Evolutionary conservation across 257 asterid species (phyloP).

Genomic region (Penstemon eatonii): DNA sequence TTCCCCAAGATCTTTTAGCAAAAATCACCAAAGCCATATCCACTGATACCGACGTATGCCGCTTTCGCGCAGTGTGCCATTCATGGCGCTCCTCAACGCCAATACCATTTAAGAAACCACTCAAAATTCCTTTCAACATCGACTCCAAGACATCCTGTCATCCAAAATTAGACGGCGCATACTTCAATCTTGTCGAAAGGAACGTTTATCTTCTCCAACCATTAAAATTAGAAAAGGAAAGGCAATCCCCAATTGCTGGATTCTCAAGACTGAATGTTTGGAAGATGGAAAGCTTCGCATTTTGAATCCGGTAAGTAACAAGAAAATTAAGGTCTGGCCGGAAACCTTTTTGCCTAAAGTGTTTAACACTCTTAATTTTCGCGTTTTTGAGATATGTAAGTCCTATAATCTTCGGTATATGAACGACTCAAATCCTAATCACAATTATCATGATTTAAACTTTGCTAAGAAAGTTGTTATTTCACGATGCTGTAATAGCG

Average conservation of each 20-base stretch:
- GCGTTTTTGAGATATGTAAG: slow-evolving; percentile 24
- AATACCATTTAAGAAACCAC: slow-evolving; percentile 9
- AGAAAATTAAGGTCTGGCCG: slow-evolving; percentile 11
- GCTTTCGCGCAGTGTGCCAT: slow-evolving; percentile 29
- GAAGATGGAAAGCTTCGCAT: slow-evolving; percentile 5
- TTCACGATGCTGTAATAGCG: not conserved
- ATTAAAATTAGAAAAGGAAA: not conserved
- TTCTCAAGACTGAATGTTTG: slow-evolving; percentile 12
- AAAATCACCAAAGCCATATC: slow-evolving; percentile 21
- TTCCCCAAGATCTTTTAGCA: slow-evolving; percentile 18
- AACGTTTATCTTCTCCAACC: slow-evolving; percentile 26
- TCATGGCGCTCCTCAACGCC: slow-evolving; percentile 25
- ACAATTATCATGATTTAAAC: not conserved
- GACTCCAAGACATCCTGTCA: not conserved
- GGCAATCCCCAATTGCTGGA: slow-evolving; percentile 7
- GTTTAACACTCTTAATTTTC: slow-evolving; percentile 16
- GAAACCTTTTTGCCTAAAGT: slow-evolving; percentile 17
- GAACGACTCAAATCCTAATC: slow-evolving; percentile 5
- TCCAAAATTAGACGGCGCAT: not conserved
- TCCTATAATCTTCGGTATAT: slow-evolving; percentile 13
- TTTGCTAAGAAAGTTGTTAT: slow-evolving; percentile 22
- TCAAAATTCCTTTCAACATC: slow-evolving; percentile 27
- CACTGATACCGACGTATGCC: slow-evolving; percentile 20
- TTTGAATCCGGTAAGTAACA: slow-evolving; percentile 21
- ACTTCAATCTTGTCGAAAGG: slow-evolving; percentile 22